These are phyloP conservation scores for Hebeloma cylindrosporum DNA, from an alignment of 768 basidiomycete species.

Conservation along the genomic window DNA sequence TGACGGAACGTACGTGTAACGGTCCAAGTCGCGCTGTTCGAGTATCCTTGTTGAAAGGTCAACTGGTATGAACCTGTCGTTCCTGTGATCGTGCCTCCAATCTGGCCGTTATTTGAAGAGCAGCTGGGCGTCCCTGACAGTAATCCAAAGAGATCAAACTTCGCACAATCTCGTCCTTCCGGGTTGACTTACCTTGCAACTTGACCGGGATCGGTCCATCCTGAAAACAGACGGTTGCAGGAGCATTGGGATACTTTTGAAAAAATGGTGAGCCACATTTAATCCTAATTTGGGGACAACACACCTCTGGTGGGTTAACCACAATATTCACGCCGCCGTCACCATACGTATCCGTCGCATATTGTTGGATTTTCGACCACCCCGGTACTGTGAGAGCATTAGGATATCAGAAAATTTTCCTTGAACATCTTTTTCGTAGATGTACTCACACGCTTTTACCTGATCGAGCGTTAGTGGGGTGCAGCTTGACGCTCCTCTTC, in stretches of 20 bases:
- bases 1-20: neutral
- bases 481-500: neutral
- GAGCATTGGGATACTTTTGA: conserved; percentile 2
- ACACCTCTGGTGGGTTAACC: conserved; percentile 5
- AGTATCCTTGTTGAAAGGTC: conserved; percentile 2
- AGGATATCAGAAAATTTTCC: neutral
- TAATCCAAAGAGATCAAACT: neutral
- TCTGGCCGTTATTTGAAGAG: neutral
- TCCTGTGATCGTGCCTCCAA: conserved; percentile 2
- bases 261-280: neutral
- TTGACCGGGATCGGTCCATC: neutral
- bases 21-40: conserved; percentile 3
- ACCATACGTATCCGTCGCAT: conserved; percentile 4
- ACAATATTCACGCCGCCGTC: conserved; percentile 4
- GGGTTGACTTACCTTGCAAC: neutral
- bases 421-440: neutral
- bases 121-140: conserved; percentile 5
- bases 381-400: neutral
- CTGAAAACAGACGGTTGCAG: conserved; percentile 1
- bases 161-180: neutral
- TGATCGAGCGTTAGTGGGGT: conserved; percentile 1
- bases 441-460: conserved; percentile 1
- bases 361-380: conserved; percentile 7
- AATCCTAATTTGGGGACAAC: neutral
- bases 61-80: conserved; percentile 1